Evolutionary conservation across 1,284 basidiomycete species (phyloP).

Genomic region (Schizopora paradoxa): DNA sequence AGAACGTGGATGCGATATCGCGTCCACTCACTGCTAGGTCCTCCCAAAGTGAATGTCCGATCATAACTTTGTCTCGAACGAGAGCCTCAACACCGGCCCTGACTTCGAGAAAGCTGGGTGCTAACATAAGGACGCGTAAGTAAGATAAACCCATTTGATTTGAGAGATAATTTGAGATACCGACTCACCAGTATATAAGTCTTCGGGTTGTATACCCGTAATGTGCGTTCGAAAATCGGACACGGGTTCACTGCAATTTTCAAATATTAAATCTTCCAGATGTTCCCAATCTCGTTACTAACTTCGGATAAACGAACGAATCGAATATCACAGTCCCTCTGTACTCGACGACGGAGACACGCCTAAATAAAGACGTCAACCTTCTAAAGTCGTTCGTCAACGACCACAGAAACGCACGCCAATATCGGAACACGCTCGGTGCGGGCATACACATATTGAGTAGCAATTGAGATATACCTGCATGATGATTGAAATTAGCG

Average conservation of each 20-base stretch:
- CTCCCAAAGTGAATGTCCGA: slow-evolving; percentile 51
- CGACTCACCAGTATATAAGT: slow-evolving; percentile 32
- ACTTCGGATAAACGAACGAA: slow-evolving; percentile 52
- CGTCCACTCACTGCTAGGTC: slow-evolving; percentile 44
- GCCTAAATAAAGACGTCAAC: slow-evolving; percentile 21
- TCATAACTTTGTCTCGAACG: slow-evolving; percentile 44
- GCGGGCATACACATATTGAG: slow-evolving; percentile 41
- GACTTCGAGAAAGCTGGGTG: slow-evolving; percentile 43
- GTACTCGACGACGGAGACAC: slow-evolving; percentile 41
- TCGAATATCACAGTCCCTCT: slow-evolving; percentile 45
- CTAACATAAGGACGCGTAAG: slow-evolving; percentile 26
- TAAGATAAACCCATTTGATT: slow-evolving; percentile 2
- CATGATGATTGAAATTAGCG: background rate
- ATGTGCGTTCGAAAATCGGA: slow-evolving; percentile 42
- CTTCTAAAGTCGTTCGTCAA: slow-evolving; percentile 6
- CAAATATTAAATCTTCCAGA: slow-evolving; percentile 6
- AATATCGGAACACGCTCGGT: slow-evolving; percentile 42
- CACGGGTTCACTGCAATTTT: slow-evolving; percentile 36
- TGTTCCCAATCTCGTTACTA: slow-evolving; percentile 22
- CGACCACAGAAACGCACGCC: slow-evolving; percentile 36
- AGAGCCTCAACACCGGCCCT: slow-evolving; percentile 39
- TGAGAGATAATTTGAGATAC: background rate
- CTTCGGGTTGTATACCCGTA: slow-evolving; percentile 40
- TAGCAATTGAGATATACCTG: slow-evolving; percentile 44
- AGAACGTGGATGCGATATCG: background rate